Evolutionary conservation across 257 asterid genomes (phyloP).

Genomic region (Solanum sitiens): DNA sequence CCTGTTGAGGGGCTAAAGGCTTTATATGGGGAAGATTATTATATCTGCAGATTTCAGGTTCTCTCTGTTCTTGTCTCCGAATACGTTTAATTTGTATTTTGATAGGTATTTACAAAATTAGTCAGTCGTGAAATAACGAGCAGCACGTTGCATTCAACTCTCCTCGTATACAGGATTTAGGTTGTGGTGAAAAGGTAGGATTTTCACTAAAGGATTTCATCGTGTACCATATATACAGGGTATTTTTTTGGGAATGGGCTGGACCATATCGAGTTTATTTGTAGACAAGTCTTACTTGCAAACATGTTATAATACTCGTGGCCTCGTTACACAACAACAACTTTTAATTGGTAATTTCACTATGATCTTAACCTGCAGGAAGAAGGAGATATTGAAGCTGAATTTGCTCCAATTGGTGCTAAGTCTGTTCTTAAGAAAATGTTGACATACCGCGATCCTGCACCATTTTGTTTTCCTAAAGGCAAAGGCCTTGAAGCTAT

Average conservation of each 20-base stretch:
- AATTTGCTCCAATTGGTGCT: neutral
- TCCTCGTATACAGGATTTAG: neutral
- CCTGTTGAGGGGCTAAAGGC: slow-evolving; percentile 15
- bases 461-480: neutral
- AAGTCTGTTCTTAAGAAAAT: neutral
- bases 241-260: neutral
- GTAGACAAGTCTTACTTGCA: neutral
- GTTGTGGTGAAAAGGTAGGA: neutral
- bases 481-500: neutral
- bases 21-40: slow-evolving; percentile 47
- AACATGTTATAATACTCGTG: neutral
- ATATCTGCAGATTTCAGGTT: slow-evolving; percentile 41
- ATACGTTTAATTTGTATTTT: neutral
- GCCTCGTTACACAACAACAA: neutral
- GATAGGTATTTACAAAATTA: neutral
- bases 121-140: neutral
- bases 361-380: neutral
- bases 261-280: neutral
- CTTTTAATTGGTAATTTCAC: neutral
- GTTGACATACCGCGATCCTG: neutral
- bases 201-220: neutral
- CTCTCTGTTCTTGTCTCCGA: neutral
- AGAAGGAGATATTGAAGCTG: slow-evolving; percentile 5
- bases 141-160: neutral
- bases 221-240: neutral